Evolutionary conservation across 106 monocot genomes (phyloP), one percentile per base, ranked within the genome.

Genomic region (Xerophyta viscosa): DNA sequence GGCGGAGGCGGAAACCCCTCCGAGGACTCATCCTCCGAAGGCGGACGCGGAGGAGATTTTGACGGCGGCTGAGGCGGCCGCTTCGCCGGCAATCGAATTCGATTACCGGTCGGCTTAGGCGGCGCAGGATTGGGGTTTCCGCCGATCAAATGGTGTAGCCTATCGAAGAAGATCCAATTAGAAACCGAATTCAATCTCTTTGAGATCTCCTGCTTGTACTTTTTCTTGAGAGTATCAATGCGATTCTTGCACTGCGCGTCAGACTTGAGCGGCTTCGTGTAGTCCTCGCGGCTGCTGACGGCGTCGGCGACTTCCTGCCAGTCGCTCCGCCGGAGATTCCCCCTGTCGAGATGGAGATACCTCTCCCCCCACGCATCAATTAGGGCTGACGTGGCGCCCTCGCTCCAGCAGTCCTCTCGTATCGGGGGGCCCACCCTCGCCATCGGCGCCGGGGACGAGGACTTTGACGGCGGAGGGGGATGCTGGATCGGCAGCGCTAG

Each of bases 151-250:
- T 39, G 15, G 37, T 93, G 71, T 43, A 93, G 80, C 51, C 87
- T 79, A 50, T 46, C 12, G 73, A 77, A 93, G 73, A 79, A 83
- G 23, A 74, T 67, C 92, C 92, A 93, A n/a, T 41, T 17, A 13
- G 78, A 65, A 58, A 48, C 12, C 29, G 37, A 23, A 57, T 6
- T 7, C 37, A 45, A 31, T 48, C 52, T 8, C 69, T 75, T 83
- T 52, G 77, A 29, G 56, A 80, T 83, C 87, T 87, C 77, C 46
- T 66, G 26, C 72, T 84, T 93, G 71, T 83, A 87, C 55, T 88
- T 93, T 75, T 87, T 93, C 75, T 93, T 93, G 15, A 93, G 74
- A 47, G 92, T 84, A 56, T 93, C 92, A 66, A 93, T 75, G 28
- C 92, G 87, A 57, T 88, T 88, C 66, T 92, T 92, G 56, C 92